phyloP scores from a whole-genome alignment of 2,329 filamentous ascomycete genomes.

The Epichloe glyceriae region DNA sequence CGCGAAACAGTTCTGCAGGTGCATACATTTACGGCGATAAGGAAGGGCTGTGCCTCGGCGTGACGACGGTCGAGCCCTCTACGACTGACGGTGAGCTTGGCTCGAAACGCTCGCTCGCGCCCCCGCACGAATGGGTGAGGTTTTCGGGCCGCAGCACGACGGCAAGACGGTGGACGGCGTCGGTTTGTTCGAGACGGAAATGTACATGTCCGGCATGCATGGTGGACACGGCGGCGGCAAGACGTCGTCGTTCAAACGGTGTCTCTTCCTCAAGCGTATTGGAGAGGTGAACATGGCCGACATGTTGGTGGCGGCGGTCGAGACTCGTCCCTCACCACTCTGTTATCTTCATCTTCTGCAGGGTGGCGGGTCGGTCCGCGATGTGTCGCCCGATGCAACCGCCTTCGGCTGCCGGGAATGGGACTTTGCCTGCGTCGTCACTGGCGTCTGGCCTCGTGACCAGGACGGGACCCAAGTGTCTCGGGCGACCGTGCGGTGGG shows the following conservation, averaged over 20 bases:
- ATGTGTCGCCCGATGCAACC: conserved; percentile 30
- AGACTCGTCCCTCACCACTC: conserved; percentile 33
- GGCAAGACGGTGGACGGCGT: conserved; percentile 30
- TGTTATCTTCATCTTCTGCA: conserved; percentile 53
- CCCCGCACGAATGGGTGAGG: not conserved
- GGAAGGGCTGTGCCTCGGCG: not conserved
- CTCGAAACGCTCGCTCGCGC: not conserved
- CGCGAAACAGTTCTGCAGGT: not conserved
- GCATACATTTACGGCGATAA: not conserved
- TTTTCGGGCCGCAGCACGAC: conserved; percentile 22
- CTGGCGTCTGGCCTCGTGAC: conserved; percentile 45
- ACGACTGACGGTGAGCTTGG: not conserved
- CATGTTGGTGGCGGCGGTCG: conserved; percentile 30
- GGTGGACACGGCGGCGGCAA: conserved; percentile 42
- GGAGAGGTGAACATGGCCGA: conserved; percentile 19
- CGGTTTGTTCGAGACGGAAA: conserved; percentile 43
- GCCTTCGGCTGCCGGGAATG: conserved; percentile 53
- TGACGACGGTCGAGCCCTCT: not conserved
- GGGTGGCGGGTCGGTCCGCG: conserved; percentile 38
- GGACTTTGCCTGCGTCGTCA: conserved; percentile 51
- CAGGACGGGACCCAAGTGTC: conserved; percentile 32
- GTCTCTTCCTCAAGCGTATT: conserved; percentile 43
- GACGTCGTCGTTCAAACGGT: conserved; percentile 52
- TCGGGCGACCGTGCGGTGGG: conserved; percentile 34
- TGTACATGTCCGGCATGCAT: conserved; percentile 49